Conservation (phyloP, 352 stramenopile species). For the Globisporangium okanoganense region DNA sequence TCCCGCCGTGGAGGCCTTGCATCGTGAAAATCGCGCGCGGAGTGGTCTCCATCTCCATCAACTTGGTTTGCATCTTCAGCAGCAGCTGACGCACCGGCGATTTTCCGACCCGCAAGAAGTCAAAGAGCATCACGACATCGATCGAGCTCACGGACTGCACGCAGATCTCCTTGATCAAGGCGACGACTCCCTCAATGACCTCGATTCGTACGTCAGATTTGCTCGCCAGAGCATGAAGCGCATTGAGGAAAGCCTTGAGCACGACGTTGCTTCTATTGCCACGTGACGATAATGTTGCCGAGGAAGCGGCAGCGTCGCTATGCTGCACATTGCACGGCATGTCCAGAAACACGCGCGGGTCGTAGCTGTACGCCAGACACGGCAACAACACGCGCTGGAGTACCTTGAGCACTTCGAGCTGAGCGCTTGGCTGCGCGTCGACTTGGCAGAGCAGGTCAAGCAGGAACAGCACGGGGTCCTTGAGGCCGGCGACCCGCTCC, state of each 20-base stretch:
- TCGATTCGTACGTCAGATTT: conserved; percentile 24
- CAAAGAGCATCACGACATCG: conserved; percentile 66
- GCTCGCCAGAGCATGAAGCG: conserved; percentile 36
- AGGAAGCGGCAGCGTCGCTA: not conserved
- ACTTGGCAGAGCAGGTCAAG: conserved; percentile 41
- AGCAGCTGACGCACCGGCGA: conserved; percentile 39
- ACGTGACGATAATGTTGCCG: not conserved
- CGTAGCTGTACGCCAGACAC: conserved; percentile 35
- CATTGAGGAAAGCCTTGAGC: conserved; percentile 43
- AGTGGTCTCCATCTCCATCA: conserved; percentile 49
- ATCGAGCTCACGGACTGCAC: conserved; percentile 52
- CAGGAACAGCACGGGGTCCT: conserved; percentile 43
- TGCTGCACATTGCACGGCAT: conserved; percentile 4
- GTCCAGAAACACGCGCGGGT: conserved; percentile 33
- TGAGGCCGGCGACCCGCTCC: conserved; percentile 25
- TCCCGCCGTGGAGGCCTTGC: conserved; percentile 52
- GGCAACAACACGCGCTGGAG: conserved; percentile 35
- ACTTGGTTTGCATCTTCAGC: conserved; percentile 51
- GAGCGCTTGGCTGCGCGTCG: conserved; percentile 15
- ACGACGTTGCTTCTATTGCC: conserved; percentile 34
- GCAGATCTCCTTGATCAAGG: conserved; percentile 44
- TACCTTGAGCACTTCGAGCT: conserved; percentile 32
- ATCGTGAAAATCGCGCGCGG: conserved; percentile 73
- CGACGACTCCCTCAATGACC: conserved; percentile 32
- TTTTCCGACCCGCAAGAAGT: conserved; percentile 57